Evolutionary conservation across 1,139 yeast genomes (phyloP).

Genomic region (Suhomyces bribrorum): DNA sequence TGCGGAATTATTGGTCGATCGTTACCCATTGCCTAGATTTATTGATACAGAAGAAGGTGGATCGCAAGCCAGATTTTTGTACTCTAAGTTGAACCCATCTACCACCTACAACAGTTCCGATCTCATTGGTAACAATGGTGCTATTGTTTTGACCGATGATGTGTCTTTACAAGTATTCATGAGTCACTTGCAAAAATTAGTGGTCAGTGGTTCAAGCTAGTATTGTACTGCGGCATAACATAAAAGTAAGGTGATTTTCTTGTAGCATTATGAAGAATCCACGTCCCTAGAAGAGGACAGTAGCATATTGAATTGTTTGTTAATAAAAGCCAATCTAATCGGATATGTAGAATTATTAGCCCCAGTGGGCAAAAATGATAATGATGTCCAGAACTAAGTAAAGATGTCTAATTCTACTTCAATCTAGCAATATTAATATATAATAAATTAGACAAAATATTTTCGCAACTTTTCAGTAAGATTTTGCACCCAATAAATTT

Average conservation of each 20-base stretch:
- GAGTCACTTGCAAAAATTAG: slow-evolving; percentile 84
- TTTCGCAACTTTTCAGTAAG: too few relatives aligned
- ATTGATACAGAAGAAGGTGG: slow-evolving; percentile 98
- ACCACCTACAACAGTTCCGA: slow-evolving; percentile 72
- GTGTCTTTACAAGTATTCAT: slow-evolving; percentile 89
- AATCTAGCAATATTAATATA: too few relatives aligned
- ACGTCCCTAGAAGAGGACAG: neutral
- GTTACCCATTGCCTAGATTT: slow-evolving; percentile 96
- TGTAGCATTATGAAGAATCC: slow-evolving; percentile 1
- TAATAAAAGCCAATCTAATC: neutral
- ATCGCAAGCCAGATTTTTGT: slow-evolving; percentile 94
- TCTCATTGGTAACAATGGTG: slow-evolving; percentile 53
- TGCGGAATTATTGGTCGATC: slow-evolving; percentile 82
- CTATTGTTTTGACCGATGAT: slow-evolving; percentile 93
- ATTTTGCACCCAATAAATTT: too few relatives aligned
- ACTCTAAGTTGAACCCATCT: slow-evolving; percentile 92
- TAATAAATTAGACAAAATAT: too few relatives aligned
- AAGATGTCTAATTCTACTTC: too few relatives aligned
- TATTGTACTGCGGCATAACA: slow-evolving; percentile 2
- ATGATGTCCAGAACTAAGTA: too few relatives aligned
- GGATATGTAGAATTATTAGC: neutral
- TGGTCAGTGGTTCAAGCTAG: slow-evolving; percentile 54
- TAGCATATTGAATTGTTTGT: neutral
- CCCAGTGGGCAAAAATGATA: too few relatives aligned
- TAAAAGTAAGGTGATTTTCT: slow-evolving; percentile 2